Conservation (phyloP, 2,329 filamentous ascomycete species). For the Cordyceps militaris region DNA sequence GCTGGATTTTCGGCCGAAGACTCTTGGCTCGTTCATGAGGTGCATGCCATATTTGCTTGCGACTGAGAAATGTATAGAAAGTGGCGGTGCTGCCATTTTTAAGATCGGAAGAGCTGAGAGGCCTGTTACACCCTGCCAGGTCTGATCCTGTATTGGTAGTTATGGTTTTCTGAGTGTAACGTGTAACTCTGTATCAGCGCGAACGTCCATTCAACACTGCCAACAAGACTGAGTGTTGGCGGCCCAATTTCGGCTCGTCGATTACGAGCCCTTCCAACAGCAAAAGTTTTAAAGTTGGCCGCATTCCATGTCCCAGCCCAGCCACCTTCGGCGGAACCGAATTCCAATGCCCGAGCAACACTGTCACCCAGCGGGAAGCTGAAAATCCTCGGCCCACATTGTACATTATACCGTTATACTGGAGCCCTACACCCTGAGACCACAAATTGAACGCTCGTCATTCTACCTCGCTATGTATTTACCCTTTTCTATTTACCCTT, state of each 20-base stretch:
- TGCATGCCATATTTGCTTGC: not conserved
- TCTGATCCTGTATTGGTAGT: no score
- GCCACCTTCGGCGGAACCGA: not conserved
- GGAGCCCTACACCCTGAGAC: no score
- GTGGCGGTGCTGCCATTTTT: not conserved
- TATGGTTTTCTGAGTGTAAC: no score
- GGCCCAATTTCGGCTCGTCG: no score
- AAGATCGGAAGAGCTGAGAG: not conserved
- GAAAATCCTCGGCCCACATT: not conserved
- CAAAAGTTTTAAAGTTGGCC: not conserved
- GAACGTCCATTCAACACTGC: no score
- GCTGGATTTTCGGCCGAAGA: not conserved
- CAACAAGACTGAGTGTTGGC: no score
- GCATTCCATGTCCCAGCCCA: not conserved
- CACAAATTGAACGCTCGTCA: not conserved
- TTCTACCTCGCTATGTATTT: no score
- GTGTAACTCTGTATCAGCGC: no score
- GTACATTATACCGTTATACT: no score
- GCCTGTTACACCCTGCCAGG: no score
- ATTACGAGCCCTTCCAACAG: not conserved
- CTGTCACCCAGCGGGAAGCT: not conserved
- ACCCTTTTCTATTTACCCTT: no score
- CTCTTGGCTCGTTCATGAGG: not conserved
- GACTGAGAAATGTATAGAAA: not conserved
- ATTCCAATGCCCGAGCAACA: not conserved